Base-by-base conservation (phyloP, 2,329 filamentous ascomycete species). In the Cryoendolithus antarcticus region DNA sequence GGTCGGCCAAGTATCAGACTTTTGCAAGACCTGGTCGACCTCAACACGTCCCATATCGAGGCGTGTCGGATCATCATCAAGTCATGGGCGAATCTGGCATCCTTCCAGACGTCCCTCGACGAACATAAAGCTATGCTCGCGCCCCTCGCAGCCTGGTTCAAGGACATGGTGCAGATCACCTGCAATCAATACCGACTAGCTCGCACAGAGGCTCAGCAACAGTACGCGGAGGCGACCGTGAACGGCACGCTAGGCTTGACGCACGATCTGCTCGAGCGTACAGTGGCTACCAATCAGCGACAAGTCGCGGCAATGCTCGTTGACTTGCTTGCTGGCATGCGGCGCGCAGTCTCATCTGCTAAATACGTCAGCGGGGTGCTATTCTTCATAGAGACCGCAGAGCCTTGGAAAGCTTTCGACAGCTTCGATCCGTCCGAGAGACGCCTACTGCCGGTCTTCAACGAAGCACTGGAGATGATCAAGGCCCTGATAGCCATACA, bases 51-150 rank as follows among this genome's bases (percentile, higher is more conserved):
- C 8, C 75, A 78, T 54, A 63, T 65, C 37, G 72, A 75, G 58
- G 74, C 71, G 4, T 77, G 73, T 54, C 69, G 66, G 37, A 64
- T 78, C 31, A 77, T 67, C 44, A 63, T 78, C 4, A 66, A 66
- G 31, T 64, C 74, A 19, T 79, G 75, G 75, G 55, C 64, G n/a
- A 69, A 69, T 45, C 60, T 79, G 12, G 59, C 68, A 12, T 62
- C 62, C n/a, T 78, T 72, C 45, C 74, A 77, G 43, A 48, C 75
- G 10, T 72, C 72, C 0, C 70, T 63, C 0, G 48, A 65, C 5
- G 72, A 75, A 49, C 59, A 67, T 10, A 49, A 60, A 1, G 53
- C 56, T 2, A 59, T 60, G 1, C 50, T 74, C 4, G 59, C 64
- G 29, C 62, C 65, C 1, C 70, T 79, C 44, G 64, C 64, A 9